Percentiles rank a stretch among this genome's conserved stretches.
Conservation (phyloP, 192 early-diverging fungal genomes). For the Polychytrium aggregatum region DNA sequence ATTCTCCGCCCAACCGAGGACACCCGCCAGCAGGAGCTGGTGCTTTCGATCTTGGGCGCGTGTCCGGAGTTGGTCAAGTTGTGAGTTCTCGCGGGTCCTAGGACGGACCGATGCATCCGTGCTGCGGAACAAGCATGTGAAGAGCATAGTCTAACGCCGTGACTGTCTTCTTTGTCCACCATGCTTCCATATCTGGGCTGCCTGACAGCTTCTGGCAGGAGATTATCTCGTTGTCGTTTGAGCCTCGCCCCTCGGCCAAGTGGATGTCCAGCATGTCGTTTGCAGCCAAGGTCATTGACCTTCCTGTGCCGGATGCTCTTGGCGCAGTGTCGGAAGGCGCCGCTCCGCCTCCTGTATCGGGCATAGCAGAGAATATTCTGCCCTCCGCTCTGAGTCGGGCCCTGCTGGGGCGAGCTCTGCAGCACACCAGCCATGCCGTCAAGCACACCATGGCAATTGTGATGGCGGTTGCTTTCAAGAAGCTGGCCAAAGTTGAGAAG, state of each 20-base stretch:
- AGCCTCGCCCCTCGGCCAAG: conserved; percentile 55
- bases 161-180: conserved; percentile 4
- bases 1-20: conserved; percentile 54
- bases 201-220: conserved; percentile 52
- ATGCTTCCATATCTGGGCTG: too few species aligned
- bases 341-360: conserved; percentile 44
- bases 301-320: conserved; percentile 43
- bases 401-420: conserved; percentile 45
- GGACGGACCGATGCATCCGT: neutral
- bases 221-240: conserved; percentile 46
- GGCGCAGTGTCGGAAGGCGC: conserved; percentile 14
- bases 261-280: conserved; percentile 74
- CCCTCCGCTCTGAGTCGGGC: conserved; percentile 43
- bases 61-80: conserved; percentile 64
- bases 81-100: conserved; percentile 30
- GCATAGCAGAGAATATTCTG: conserved; percentile 58
- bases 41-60: conserved; percentile 48
- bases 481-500: conserved; percentile 16
- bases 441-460: conserved; percentile 49
- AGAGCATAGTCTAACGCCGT: conserved; percentile 1
- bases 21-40: conserved; percentile 48
- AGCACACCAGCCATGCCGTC: conserved; percentile 51
- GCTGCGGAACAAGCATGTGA: neutral
- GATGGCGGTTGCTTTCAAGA: conserved; percentile 47
- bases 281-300: conserved; percentile 51